Base-by-base conservation (phyloP, 202 grass and related monocot genomes). In the Dendrocalamus latiflorus region DNA sequence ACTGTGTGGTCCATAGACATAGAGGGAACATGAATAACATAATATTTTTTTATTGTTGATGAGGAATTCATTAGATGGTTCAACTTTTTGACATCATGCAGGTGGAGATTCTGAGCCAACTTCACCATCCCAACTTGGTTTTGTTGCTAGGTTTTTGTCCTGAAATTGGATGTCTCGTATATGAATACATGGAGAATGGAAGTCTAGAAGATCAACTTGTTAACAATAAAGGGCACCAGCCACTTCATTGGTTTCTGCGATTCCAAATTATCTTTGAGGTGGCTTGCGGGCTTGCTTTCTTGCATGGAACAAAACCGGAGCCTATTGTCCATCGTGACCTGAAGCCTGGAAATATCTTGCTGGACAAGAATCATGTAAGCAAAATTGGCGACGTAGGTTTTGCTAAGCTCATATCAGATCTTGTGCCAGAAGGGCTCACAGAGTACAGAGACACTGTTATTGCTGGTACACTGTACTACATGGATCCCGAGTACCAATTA, bases 331-430 rank as follows among this genome's bases (percentile, higher is more conserved):
- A 97, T 53, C 94, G 94, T 78, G 94, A 97, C 84, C 81, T 94
- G n/a, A 97, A 97, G 78, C 94, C 94, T 21, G 94, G 86, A 54
- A 97, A 97, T 70, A 97, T 97, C 74, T 84, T 97, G 66, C 77
- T 97, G 61, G 90, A 97, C 83, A 85, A 85, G 58, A 94, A 97
- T 60, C 94, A 86, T 60, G 90, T 85, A 43, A 91, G 91, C 78
- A 97, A 97, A 82, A 97, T 97, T 78, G 94, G 92, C 6, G 94
- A 97, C 39, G 94, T 94, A 30, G 94, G 94, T 76, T 86, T 91
- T 20, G 90, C 94, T 4, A 97, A 92, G 78, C 90, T 94, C 28
- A 89, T 97, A 76, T 85, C 80, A 39, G 83, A 97, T 71, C 83
- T 91, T 53, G 90, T 90, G 54, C 88, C 94, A 39, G 94, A 97